Percentiles rank a stretch among this genome's conserved stretches.
Conservation (phyloP, 768 basidiomycete species). For the Hygrocybe punicea region DNA sequence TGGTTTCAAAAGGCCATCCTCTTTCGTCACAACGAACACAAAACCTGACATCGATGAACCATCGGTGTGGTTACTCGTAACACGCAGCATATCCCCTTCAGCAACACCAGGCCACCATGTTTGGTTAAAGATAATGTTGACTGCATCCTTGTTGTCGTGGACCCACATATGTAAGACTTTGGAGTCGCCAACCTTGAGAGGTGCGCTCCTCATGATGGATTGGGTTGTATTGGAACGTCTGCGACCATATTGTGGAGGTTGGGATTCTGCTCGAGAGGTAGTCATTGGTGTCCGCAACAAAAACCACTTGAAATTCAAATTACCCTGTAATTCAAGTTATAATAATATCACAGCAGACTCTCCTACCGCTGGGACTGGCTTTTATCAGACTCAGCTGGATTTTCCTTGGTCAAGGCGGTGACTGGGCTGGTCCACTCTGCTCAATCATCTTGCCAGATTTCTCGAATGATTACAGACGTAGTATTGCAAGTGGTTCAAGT, state of each 20-base stretch:
- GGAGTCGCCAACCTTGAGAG: constrained; percentile 59
- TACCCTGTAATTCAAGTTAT: too few species aligned
- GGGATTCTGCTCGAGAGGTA: constrained; percentile 62
- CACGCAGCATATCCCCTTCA: constrained; percentile 70
- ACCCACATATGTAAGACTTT: constrained; percentile 71
- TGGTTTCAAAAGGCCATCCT: constrained; percentile 57
- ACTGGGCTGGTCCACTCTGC: too few species aligned
- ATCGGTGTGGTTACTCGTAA: constrained; percentile 43
- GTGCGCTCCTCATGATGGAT: constrained; percentile 54
- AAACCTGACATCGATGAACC: constrained; percentile 42
- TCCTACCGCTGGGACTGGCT: too few species aligned
- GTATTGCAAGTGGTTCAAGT: too few species aligned
- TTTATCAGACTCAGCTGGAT: too few species aligned
- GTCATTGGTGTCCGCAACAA: constrained; percentile 41
- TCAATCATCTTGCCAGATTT: too few species aligned
- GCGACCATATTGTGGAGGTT: constrained; percentile 51
- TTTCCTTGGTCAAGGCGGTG: too few species aligned
- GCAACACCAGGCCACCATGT: constrained; percentile 73
- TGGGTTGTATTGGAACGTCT: constrained; percentile 75
- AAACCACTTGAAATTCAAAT: too few species aligned
- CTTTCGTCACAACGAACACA: constrained; percentile 64
- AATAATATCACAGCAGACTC: too few species aligned
- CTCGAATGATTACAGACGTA: too few species aligned
- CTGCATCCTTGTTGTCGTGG: constrained; percentile 60
- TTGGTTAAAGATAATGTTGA: constrained; percentile 65